phyloP scores from a whole-genome alignment of 1,284 basidiomycete species.

The Somion occarium region DNA sequence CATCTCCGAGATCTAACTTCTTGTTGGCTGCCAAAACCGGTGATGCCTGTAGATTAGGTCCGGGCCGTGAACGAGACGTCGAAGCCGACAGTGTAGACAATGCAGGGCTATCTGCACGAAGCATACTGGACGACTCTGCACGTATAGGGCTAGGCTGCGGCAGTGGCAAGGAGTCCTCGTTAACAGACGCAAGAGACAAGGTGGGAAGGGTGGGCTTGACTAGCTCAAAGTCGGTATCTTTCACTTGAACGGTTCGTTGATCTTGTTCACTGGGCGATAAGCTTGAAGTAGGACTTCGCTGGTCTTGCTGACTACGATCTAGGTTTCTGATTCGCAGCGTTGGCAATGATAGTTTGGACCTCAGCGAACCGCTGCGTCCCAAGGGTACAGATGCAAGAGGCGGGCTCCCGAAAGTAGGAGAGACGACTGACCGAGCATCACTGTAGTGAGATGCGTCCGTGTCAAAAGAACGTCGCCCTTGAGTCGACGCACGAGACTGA shows the following conservation, averaged over 20 bases:
- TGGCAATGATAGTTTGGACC: slow-evolving; percentile 54
- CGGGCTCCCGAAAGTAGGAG: slow-evolving; percentile 13
- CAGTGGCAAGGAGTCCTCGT: slow-evolving; percentile 51
- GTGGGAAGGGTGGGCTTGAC: slow-evolving; percentile 56
- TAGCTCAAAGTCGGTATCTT: slow-evolving; percentile 78
- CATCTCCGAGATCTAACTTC: slow-evolving; percentile 22
- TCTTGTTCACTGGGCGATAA: slow-evolving; percentile 34
- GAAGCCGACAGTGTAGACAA: slow-evolving; percentile 36
- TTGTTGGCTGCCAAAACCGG: neutral
- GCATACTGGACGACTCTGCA: slow-evolving; percentile 25
- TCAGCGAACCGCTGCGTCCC: slow-evolving; percentile 28
- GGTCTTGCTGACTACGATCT: slow-evolving; percentile 3
- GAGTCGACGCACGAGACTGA: slow-evolving; percentile 15
- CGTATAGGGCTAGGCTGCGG: slow-evolving; percentile 29
- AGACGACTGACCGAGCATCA: slow-evolving; percentile 18
- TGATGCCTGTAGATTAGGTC: neutral
- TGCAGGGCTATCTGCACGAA: slow-evolving; percentile 48
- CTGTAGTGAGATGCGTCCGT: slow-evolving; percentile 17
- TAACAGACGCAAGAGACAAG: slow-evolving; percentile 39
- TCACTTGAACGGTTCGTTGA: slow-evolving; percentile 57
- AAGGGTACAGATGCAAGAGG: slow-evolving; percentile 3
- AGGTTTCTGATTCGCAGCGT: slow-evolving; percentile 31
- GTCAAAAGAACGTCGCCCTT: slow-evolving; percentile 18
- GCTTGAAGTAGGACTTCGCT: slow-evolving; percentile 30
- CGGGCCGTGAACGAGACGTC: slow-evolving; percentile 8